Conservation (phyloP, 768 basidiomycete species). For the Inosperma sp. region DNA sequence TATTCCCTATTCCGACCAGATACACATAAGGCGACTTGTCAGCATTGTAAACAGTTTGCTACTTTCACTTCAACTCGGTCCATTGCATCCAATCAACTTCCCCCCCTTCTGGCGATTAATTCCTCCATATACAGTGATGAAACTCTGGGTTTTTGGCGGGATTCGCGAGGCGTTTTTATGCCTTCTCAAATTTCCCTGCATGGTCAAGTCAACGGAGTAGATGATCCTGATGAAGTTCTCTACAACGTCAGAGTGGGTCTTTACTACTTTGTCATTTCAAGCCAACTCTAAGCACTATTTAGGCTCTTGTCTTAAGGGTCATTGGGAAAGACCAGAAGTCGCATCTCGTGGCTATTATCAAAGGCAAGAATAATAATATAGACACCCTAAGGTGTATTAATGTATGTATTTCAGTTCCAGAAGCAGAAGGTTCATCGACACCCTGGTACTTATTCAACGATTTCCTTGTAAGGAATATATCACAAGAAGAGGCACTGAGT, state of each 20-base stretch:
- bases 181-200: slow-evolving; percentile 49
- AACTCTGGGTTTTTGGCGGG: slow-evolving; percentile 69
- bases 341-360: slow-evolving; percentile 86
- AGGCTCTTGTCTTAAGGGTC: slow-evolving; percentile 84
- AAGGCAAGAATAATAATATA: slow-evolving; percentile 45
- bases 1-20: slow-evolving; percentile 77
- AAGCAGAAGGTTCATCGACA: slow-evolving; percentile 49
- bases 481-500: slow-evolving; percentile 82
- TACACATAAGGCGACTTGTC: slow-evolving; percentile 83
- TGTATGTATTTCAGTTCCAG: slow-evolving; percentile 51
- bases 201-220: slow-evolving; percentile 55
- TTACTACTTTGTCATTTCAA: neutral
- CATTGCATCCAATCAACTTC: slow-evolving; percentile 60
- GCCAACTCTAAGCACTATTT: neutral
- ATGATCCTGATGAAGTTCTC: slow-evolving; percentile 49
- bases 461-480: slow-evolving; percentile 80
- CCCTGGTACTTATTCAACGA: slow-evolving; percentile 98
- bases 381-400: neutral
- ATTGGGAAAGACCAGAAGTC: slow-evolving; percentile 63
- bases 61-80: slow-evolving; percentile 68
- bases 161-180: slow-evolving; percentile 59
- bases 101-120: slow-evolving; percentile 84
- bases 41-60: slow-evolving; percentile 72
- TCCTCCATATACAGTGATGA: slow-evolving; percentile 78
- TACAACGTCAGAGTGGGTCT: slow-evolving; percentile 72